Evolutionary conservation across 139 green algal species (phyloP), one percentile per base, ranked within the genome.

Genomic region (Chlamydomonas urium): DNA sequence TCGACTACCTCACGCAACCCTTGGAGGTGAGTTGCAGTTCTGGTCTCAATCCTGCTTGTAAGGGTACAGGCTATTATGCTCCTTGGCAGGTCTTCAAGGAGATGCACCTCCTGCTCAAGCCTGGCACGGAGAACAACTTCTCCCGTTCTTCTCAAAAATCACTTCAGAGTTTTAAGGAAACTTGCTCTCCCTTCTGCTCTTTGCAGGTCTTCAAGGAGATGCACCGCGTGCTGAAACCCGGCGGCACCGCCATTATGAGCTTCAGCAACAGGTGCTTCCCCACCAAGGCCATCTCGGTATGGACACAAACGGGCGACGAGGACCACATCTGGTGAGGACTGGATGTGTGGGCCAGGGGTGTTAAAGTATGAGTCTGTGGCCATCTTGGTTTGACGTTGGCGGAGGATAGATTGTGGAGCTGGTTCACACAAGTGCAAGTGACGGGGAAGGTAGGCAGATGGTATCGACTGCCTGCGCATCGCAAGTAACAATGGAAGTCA

Each of bases 211-310:
- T 93, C 66, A 72, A 80, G 59, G 91, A 97, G 77, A 92, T 96
- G 70, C 81, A 92, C 60, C 72, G 91, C 0, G 88, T 93, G 31
- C 81, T 97, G 4, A 96, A 96, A 74, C 90, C 90, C 0, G 91
- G 91, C 0, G 91, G 91, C 37, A 76, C 80, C 1, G 87, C 87
- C 1, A 79, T 86, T 59, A 94, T 95, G 90, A 88, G 74, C 47
- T 96, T 96, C 78, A 48, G 31, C 47, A 96, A 96, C 84, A 75
- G 93, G 33, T 97, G 91, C 81, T 98, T 98, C 77, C 91, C 91
- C 36, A 97, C 93, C 19, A 97, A 97, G 66, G 63, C 63, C 24
- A 71, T 71, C 38, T 56, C 63, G 24, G 24, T 73, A 38, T 73
- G 66, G 66, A 73, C 66, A 4, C 66, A 73, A n/a, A 73, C 66